Percentiles rank a stretch among this genome's conserved stretches.
phyloP scores from a whole-genome alignment of 768 basidiomycete genomes.

The Auriscalpium microsporum region DNA sequence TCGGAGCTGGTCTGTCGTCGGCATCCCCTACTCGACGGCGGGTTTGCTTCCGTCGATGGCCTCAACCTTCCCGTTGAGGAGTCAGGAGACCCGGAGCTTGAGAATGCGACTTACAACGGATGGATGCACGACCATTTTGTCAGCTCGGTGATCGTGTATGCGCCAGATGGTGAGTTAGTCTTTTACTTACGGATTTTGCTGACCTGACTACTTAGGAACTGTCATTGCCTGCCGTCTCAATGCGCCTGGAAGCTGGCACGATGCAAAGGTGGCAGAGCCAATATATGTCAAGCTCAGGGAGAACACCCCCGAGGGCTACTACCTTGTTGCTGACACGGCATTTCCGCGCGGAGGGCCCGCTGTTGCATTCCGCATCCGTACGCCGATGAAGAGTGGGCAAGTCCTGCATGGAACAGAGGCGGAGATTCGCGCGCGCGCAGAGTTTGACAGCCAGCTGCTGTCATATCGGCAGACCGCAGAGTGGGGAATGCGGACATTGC shows the following conservation, averaged over 20 bases:
- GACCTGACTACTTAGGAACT: constrained; percentile 18
- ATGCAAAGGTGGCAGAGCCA: constrained; percentile 31
- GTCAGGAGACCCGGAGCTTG: not conserved
- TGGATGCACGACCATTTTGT: not conserved
- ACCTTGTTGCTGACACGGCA: constrained; percentile 37
- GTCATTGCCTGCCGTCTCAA: constrained; percentile 30
- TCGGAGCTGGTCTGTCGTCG: not conserved
- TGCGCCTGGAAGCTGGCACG: constrained; percentile 43
- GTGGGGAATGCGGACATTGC: constrained; percentile 40
- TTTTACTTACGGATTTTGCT: not conserved
- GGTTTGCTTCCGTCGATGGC: not conserved
- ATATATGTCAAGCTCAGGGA: constrained; percentile 29
- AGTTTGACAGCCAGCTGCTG: constrained; percentile 31
- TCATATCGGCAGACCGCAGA: constrained; percentile 42
- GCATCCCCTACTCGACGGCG: not conserved
- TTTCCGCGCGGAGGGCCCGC: constrained; percentile 30
- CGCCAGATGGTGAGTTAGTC: constrained; percentile 19
- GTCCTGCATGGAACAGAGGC: constrained; percentile 3
- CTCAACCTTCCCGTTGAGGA: not conserved
- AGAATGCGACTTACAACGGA: constrained; percentile 1
- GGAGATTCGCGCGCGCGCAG: constrained; percentile 18
- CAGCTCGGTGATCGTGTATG: not conserved
- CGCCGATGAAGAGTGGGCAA: constrained; percentile 30
- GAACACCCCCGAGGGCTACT: constrained; percentile 32
- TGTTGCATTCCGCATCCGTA: constrained; percentile 27